phyloP scores from a whole-genome alignment of 2,329 filamentous ascomycete genomes.

The Botrytis hyacinthi region DNA sequence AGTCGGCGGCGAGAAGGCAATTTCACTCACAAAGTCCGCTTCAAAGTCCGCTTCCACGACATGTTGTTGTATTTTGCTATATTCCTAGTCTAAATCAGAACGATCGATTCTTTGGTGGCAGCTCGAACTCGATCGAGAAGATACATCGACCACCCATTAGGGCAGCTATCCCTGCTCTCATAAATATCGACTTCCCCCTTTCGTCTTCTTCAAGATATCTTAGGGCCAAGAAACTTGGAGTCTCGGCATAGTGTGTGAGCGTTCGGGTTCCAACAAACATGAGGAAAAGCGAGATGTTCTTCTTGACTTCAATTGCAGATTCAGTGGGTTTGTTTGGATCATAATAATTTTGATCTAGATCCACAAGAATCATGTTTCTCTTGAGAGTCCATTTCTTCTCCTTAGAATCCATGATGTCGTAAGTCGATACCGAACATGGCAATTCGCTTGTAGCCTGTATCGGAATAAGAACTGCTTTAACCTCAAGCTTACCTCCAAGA shows the following conservation, averaged over 20 bases:
- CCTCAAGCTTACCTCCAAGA: background rate
- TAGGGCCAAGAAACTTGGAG: background rate
- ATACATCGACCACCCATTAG: background rate
- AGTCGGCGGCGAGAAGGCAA: background rate
- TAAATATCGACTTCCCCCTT: background rate
- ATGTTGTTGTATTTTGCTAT: background rate
- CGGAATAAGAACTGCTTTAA: background rate
- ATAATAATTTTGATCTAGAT: background rate
- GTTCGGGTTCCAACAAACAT: background rate
- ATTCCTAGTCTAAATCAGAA: background rate
- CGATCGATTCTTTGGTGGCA: background rate
- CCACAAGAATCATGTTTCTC: fast-evolving
- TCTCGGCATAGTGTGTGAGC: background rate
- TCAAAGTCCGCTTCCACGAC: background rate
- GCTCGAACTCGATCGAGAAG: background rate
- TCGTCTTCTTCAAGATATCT: background rate
- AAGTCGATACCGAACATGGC: background rate
- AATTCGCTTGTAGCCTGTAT: fast-evolving
- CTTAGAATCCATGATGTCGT: fast-evolving
- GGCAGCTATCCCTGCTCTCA: background rate
- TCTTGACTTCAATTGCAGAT: background rate
- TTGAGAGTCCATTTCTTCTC: background rate
- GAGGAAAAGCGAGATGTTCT: background rate
- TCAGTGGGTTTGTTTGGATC: background rate
- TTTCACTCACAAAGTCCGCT: background rate